phyloP scores from a whole-genome alignment of 257 asterid species.

The Datura wrightii region DNA sequence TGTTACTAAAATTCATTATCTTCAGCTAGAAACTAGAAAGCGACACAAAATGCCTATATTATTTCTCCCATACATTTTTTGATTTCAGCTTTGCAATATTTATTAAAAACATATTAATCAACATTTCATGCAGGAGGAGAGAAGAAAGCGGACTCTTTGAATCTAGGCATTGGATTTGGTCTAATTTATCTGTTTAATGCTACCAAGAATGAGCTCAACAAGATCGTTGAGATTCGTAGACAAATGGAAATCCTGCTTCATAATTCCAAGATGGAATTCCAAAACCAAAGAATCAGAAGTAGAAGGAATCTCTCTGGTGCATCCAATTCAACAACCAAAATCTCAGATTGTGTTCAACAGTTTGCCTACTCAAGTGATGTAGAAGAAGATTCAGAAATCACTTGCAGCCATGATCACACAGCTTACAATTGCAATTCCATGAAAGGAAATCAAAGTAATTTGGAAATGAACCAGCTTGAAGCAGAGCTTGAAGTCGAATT shows the following conservation, averaged over 20 bases:
- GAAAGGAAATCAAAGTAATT: constrained; percentile 36
- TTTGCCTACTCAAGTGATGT: constrained; percentile 37
- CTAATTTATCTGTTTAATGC: constrained; percentile 57
- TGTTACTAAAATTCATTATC: neutral
- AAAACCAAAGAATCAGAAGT: constrained; percentile 33
- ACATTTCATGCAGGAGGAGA: constrained; percentile 34
- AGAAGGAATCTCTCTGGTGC: neutral
- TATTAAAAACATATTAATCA: neutral
- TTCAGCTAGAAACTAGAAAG: neutral
- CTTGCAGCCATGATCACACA: constrained; percentile 37
- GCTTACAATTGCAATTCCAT: neutral
- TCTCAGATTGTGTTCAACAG: constrained; percentile 38
- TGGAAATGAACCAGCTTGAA: constrained; percentile 66
- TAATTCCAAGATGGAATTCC: constrained; percentile 43
- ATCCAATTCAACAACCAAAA: constrained; percentile 35
- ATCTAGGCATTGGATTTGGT: constrained; percentile 70
- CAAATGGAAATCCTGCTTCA: constrained; percentile 55
- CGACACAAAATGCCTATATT: no score
- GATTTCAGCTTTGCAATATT: neutral
- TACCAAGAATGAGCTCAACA: constrained; percentile 55
- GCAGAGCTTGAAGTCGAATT: constrained; percentile 75
- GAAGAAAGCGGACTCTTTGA: constrained; percentile 52
- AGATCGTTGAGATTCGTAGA: constrained; percentile 52
- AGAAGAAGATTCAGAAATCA: constrained; percentile 32
- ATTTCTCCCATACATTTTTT: neutral